phyloP scores from a whole-genome alignment of 2,329 filamentous ascomycete species.

The Fusarium marasasianum region DNA sequence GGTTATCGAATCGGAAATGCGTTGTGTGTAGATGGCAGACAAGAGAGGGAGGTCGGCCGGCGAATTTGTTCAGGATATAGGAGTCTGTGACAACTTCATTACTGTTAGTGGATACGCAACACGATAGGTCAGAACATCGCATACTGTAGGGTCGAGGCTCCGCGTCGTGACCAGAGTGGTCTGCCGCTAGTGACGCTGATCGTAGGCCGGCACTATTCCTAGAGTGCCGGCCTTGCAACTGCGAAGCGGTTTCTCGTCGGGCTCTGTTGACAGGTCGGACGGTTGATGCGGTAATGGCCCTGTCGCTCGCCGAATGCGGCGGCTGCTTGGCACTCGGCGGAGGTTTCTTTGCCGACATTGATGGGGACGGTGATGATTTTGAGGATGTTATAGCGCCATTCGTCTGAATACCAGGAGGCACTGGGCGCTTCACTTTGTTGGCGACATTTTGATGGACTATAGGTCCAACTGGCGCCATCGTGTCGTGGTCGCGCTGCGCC shows the following conservation, averaged over 20 bases:
- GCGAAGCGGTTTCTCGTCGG: conserved; percentile 64
- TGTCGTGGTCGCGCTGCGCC: conserved; percentile 44
- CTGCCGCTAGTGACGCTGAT: conserved; percentile 59
- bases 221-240: conserved; percentile 57
- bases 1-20: conserved; percentile 92
- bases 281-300: conserved; percentile 51
- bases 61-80: conserved; percentile 86
- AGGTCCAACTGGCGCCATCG: conserved; percentile 67
- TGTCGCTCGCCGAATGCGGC: conserved; percentile 49
- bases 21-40: conserved; percentile 85
- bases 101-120: conserved; percentile 34
- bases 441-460: conserved; percentile 55
- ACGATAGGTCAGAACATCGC: neutral
- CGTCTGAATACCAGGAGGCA: conserved; percentile 71
- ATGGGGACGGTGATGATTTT: conserved; percentile 68
- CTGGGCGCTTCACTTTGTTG: conserved; percentile 74
- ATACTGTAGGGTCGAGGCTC: conserved; percentile 65
- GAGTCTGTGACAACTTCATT: conserved; percentile 73
- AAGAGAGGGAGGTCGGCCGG: conserved; percentile 79
- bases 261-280: conserved; percentile 65
- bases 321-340: conserved; percentile 55
- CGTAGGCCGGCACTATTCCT: conserved; percentile 62
- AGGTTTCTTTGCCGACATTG: conserved; percentile 65
- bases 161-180: conserved; percentile 49
- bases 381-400: conserved; percentile 66